Evolutionary conservation across 345 rosid species (phyloP).

Genomic region (Brassica juncea): DNA sequence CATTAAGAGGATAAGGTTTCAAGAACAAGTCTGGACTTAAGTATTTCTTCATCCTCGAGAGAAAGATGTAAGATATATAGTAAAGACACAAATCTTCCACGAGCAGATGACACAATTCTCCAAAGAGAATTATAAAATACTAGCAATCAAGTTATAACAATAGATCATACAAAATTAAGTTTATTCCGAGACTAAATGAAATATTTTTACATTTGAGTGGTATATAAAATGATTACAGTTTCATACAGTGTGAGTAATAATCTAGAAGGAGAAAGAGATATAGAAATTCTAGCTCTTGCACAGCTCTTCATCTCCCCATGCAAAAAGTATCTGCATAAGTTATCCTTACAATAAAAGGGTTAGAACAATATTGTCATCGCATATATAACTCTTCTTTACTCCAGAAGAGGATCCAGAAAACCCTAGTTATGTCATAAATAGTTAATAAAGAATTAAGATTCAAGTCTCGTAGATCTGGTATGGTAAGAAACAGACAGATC

Average conservation of each 20-base stretch:
- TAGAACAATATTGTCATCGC: not conserved
- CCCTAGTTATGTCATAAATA: constrained; percentile 24
- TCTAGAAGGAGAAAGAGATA: not conserved
- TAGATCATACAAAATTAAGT: not conserved
- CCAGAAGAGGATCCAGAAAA: not conserved
- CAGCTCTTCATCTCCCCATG: constrained; percentile 25
- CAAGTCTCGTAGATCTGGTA: constrained; percentile 5
- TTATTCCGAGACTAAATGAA: not conserved
- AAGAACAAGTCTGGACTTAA: not conserved
- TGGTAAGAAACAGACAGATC: constrained; percentile 27
- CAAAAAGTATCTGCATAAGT: constrained; percentile 4
- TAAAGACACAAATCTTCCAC: not conserved
- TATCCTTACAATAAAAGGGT: not conserved
- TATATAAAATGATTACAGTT: not conserved
- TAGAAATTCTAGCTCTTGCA: constrained; percentile 1
- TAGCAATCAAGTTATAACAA: not conserved
- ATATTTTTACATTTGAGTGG: not conserved
- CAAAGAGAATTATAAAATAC: not conserved
- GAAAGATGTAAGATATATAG: not conserved
- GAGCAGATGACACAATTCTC: not conserved
- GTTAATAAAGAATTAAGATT: not conserved
- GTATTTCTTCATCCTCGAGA: not conserved
- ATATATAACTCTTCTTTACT: not conserved
- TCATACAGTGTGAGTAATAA: constrained; percentile 1
- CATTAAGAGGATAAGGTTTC: not conserved